Evolutionary conservation across 2,329 filamentous ascomycete genomes (phyloP).

Genomic region (Talaromyces sp.): DNA sequence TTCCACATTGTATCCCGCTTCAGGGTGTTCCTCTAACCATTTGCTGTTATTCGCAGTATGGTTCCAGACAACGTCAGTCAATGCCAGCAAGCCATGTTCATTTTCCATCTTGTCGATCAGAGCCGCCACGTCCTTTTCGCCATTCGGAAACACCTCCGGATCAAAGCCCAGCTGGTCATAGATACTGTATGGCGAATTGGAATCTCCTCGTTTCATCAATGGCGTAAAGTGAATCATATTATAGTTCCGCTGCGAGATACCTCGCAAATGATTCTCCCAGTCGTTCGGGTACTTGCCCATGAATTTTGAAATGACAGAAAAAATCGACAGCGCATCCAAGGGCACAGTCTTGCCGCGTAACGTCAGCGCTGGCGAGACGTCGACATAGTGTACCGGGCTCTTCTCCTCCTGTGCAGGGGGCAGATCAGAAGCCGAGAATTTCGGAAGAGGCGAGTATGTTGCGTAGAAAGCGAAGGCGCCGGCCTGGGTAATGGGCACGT

Average conservation of each 20-base stretch:
- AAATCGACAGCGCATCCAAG: constrained; percentile 79
- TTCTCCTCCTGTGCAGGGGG: constrained; percentile 52
- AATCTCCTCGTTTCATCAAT: constrained; percentile 77
- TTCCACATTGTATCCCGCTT: constrained; percentile 87
- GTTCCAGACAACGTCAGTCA: constrained; percentile 97
- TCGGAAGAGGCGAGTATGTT: constrained; percentile 81
- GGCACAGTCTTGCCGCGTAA: constrained; percentile 71
- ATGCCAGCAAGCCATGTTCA: constrained; percentile 73
- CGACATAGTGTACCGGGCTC: constrained; percentile 82
- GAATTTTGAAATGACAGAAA: constrained; percentile 95
- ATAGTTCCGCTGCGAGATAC: constrained; percentile 87
- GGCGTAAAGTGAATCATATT: constrained; percentile 99
- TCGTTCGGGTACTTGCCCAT: constrained; percentile 88
- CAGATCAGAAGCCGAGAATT: constrained; percentile 58
- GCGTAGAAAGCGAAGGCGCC: constrained; percentile 94
- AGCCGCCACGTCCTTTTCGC: constrained; percentile 71
- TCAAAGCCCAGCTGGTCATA: constrained; percentile 91
- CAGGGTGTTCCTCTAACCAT: constrained; percentile 91
- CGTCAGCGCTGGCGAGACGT: constrained; percentile 76
- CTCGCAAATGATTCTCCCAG: constrained; percentile 82
- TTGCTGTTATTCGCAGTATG: constrained; percentile 94
- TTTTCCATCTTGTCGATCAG: constrained; percentile 77
- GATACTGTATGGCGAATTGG: constrained; percentile 95
- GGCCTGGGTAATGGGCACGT: constrained; percentile 73
- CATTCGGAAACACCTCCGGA: constrained; percentile 70